These are phyloP conservation scores for Cucurbitaria berberidis DNA, from an alignment of 2,329 filamentous ascomycete species.

Conservation along the genomic window DNA sequence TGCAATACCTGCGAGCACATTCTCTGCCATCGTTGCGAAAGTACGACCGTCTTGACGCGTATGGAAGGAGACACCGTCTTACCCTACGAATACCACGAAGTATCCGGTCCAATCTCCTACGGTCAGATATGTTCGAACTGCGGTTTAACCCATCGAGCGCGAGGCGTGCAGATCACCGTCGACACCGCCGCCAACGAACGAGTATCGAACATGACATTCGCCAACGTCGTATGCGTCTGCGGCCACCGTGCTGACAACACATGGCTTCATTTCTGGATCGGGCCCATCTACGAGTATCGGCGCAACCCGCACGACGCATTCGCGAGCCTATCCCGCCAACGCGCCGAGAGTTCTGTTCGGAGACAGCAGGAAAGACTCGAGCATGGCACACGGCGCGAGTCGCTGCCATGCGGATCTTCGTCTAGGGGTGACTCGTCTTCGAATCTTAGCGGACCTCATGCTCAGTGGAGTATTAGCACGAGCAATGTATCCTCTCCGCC, in stretches of 20 bases:
- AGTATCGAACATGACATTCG: not conserved
- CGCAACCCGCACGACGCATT: not conserved
- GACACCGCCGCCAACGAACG: not conserved
- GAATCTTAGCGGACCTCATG: not conserved
- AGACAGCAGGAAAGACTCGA: not conserved
- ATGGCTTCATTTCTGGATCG: not conserved
- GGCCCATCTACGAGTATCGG: not conserved
- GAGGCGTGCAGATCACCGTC: not conserved
- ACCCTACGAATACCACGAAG: not conserved
- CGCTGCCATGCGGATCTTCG: not conserved
- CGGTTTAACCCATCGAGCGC: not conserved
- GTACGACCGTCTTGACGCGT: not conserved
- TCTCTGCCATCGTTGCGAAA: not conserved
- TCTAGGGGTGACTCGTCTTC: not conserved
- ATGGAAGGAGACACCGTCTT: not conserved
- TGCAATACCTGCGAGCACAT: slow-evolving; percentile 5
- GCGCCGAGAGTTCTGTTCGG: not conserved
- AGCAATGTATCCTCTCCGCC: no score
- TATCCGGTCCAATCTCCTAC: not conserved
- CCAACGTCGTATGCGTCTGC: not conserved
- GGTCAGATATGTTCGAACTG: not conserved
- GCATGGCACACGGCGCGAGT: not conserved
- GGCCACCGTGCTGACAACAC: not conserved
- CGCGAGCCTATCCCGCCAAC: not conserved
- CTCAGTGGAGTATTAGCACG: not conserved